A percentile compares a stretch with the other conserved stretches of the same genome.
Evolutionary conservation across 2,329 filamentous ascomycete genomes (phyloP).

Genomic region (Ophiocordyceps unilateralis): DNA sequence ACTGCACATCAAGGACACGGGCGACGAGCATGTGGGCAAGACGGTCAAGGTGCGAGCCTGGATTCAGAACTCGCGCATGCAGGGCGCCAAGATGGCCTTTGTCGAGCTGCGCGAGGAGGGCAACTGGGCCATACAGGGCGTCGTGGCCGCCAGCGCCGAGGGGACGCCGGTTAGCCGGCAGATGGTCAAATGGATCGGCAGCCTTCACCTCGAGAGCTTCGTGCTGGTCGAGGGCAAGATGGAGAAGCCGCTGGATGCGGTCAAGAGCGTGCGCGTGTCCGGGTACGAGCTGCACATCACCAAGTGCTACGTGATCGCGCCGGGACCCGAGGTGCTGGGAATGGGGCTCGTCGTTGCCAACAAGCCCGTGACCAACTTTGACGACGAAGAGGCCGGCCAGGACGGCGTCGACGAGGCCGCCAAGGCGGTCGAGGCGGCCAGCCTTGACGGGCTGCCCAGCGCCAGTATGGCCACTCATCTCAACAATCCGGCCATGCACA

Average conservation of each 20-base stretch:
- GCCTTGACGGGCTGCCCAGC: constrained; percentile 36
- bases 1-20: constrained; percentile 44
- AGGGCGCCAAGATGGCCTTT: constrained; percentile 85
- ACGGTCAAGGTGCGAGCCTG: constrained; percentile 61
- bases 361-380: constrained; percentile 38
- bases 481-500: constrained; percentile 84
- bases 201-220: constrained; percentile 62
- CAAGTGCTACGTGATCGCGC: constrained; percentile 64
- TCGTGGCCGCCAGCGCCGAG: constrained; percentile 50
- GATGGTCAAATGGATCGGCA: constrained; percentile 86
- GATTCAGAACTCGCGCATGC: constrained; percentile 74
- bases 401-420: constrained; percentile 23
- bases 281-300: constrained; percentile 75
- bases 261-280: constrained; percentile 72
- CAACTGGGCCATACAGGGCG: constrained; percentile 66
- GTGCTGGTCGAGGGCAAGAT: constrained; percentile 68
- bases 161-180: constrained; percentile 54
- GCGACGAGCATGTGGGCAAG: constrained; percentile 48
- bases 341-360: constrained; percentile 39
- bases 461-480: constrained; percentile 73
- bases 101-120: constrained; percentile 65
- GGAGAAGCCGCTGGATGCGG: constrained; percentile 66
- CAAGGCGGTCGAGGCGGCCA: constrained; percentile 24
- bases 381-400: constrained; percentile 34
- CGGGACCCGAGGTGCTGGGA: constrained; percentile 38